Evolutionary conservation across 257 asterid species (phyloP).

Genomic region (Echites panduratus): DNA sequence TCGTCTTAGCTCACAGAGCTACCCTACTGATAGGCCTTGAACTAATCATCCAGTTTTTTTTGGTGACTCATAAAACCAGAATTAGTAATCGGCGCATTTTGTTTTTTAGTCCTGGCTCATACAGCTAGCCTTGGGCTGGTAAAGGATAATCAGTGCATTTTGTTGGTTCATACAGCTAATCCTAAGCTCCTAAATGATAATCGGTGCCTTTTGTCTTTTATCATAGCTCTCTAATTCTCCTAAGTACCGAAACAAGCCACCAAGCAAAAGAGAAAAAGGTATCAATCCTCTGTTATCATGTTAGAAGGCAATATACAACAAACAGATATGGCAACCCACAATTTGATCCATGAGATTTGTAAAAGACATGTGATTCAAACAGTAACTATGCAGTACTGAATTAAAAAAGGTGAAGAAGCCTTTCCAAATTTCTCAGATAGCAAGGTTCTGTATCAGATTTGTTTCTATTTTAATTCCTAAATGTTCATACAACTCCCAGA

Average conservation of each 20-base stretch:
- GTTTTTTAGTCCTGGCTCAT: not conserved
- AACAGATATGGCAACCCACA: not conserved
- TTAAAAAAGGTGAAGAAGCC: not conserved
- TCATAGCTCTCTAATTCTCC: not conserved
- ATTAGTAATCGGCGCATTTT: not conserved
- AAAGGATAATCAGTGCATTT: not conserved
- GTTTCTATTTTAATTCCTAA: not conserved
- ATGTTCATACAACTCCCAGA: not conserved
- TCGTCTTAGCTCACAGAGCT: not conserved
- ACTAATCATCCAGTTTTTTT: too few relatives aligned
- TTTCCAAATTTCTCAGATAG: not conserved
- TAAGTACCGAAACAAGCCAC: not conserved
- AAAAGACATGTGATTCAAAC: not conserved
- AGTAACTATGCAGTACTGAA: not conserved
- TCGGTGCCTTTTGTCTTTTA: not conserved
- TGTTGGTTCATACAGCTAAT: not conserved
- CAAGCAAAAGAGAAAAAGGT: not conserved
- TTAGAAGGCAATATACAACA: not conserved
- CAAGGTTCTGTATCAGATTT: not conserved
- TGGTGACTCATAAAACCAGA: not conserved
- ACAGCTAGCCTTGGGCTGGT: not conserved
- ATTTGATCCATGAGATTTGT: not conserved
- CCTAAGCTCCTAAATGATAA: not conserved
- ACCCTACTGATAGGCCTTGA: not conserved
- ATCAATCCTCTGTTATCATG: not conserved